A percentile compares a stretch with the other conserved stretches of the same genome.
Evolutionary conservation across 176 grass and related monocot genomes (phyloP).

Genomic region (Carex kokanica): DNA sequence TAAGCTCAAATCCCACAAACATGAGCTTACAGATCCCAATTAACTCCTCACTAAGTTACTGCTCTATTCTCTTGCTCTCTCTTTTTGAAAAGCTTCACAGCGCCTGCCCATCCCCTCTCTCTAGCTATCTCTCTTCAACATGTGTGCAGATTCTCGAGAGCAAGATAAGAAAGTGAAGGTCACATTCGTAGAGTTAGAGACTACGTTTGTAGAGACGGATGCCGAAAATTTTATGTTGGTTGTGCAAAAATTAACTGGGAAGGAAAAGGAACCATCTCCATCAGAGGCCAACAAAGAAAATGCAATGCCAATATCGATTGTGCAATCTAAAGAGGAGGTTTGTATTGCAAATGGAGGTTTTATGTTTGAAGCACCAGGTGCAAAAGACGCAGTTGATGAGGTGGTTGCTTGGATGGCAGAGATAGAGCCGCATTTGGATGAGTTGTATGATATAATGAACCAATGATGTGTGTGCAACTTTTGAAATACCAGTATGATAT

Average conservation of each 20-base stretch:
- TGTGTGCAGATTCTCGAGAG: not conserved
- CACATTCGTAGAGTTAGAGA: not conserved
- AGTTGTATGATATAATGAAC: not conserved
- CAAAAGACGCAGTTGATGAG: constrained; percentile 6
- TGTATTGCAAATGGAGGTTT: not conserved
- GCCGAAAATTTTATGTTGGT: not conserved
- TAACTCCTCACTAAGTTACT: not conserved
- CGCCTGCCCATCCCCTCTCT: too few species aligned
- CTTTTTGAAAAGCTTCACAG: too few species aligned
- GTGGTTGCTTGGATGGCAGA: not conserved
- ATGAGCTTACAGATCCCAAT: not conserved
- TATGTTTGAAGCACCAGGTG: not conserved
- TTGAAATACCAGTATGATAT: too few species aligned
- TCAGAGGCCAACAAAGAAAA: not conserved
- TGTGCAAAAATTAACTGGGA: constrained; percentile 13
- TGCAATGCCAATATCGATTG: not conserved
- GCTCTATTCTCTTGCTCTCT: too few species aligned
- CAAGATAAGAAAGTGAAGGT: not conserved
- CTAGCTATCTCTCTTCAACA: not conserved
- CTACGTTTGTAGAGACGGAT: not conserved
- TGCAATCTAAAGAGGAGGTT: constrained; percentile 2
- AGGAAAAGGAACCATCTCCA: too few species aligned
- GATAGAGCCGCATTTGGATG: not conserved
- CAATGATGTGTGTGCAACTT: not conserved
- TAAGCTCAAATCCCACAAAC: not conserved